These are phyloP conservation scores for Bipolaris zeicola DNA, from an alignment of 2,329 filamentous ascomycete species.

Conservation along the genomic window DNA sequence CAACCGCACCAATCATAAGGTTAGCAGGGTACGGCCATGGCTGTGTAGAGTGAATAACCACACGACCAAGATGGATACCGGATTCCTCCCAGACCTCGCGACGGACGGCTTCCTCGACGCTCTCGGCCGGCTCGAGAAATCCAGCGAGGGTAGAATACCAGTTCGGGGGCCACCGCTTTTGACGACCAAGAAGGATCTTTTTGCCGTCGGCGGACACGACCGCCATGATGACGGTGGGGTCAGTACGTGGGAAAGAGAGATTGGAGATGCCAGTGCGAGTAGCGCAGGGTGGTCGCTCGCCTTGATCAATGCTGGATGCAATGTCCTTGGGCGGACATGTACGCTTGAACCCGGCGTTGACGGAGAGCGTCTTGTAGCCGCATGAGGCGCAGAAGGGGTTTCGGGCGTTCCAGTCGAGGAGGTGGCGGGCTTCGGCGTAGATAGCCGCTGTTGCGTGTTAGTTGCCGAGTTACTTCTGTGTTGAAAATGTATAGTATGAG, in stretches of 20 bases:
- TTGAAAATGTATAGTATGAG: neutral
- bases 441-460: constrained; percentile 70
- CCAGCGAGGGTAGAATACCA: constrained; percentile 85
- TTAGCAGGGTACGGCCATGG: constrained; percentile 62
- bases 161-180: constrained; percentile 78
- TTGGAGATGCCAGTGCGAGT: constrained; percentile 89
- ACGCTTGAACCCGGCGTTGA: constrained; percentile 81
- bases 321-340: constrained; percentile 75
- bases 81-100: constrained; percentile 59
- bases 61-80: constrained; percentile 55
- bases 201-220: constrained; percentile 81
- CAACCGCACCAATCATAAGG: constrained; percentile 71
- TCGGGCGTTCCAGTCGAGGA: constrained; percentile 92
- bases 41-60: constrained; percentile 59
- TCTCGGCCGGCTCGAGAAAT: constrained; percentile 59
- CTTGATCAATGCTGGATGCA: constrained; percentile 51
- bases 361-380: constrained; percentile 78
- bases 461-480: neutral
- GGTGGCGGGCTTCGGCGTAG: constrained; percentile 84
- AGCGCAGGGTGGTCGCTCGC: constrained; percentile 71
- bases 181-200: constrained; percentile 80
- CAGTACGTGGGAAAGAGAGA: constrained; percentile 87
- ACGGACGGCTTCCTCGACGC: constrained; percentile 58
- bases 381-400: constrained; percentile 93
- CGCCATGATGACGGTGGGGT: constrained; percentile 94